These are phyloP conservation scores for Physcomitrium patens DNA, from an alignment of 225 moss, liverwort and hornwort genomes.

Conservation along the genomic window DNA sequence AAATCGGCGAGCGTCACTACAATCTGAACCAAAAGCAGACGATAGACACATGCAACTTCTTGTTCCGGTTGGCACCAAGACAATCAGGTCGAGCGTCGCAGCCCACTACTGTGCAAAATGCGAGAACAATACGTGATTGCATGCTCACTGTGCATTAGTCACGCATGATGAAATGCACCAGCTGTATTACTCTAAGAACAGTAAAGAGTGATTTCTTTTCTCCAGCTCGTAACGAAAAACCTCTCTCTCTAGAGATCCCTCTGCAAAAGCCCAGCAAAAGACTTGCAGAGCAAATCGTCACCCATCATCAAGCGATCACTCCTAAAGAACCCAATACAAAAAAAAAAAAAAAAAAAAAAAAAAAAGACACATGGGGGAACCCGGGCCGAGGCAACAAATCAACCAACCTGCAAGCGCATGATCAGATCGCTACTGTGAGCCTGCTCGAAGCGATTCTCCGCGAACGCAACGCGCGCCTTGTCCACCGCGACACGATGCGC, in stretches of 20 bases:
- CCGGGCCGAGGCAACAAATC: neutral
- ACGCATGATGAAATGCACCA: too few species aligned
- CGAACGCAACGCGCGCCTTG: conserved; percentile 60
- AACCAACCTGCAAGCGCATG: conserved; percentile 81
- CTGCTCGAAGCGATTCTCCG: conserved; percentile 65
- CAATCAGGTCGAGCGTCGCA: neutral
- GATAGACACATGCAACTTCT: neutral
- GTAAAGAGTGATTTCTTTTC: too few species aligned
- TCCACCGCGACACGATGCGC: conserved; percentile 71
- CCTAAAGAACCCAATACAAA: neutral
- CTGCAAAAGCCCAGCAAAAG: neutral
- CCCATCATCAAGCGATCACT: neutral
- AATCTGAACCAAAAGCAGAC: conserved; percentile 4
- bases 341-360: too few species aligned
- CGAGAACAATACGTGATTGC: neutral
- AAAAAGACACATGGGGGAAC: too few species aligned
- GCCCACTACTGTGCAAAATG: neutral
- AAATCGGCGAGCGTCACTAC: conserved; percentile 2
- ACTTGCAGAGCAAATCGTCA: neutral
- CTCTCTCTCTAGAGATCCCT: neutral
- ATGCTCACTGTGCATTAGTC: too few species aligned
- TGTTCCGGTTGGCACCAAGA: conserved; percentile 3
- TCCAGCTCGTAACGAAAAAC: neutral
- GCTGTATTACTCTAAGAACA: too few species aligned
- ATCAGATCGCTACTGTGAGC: conserved; percentile 84